Conservation (phyloP, 768 basidiomycete species). For the Myochromella boudieri region DNA sequence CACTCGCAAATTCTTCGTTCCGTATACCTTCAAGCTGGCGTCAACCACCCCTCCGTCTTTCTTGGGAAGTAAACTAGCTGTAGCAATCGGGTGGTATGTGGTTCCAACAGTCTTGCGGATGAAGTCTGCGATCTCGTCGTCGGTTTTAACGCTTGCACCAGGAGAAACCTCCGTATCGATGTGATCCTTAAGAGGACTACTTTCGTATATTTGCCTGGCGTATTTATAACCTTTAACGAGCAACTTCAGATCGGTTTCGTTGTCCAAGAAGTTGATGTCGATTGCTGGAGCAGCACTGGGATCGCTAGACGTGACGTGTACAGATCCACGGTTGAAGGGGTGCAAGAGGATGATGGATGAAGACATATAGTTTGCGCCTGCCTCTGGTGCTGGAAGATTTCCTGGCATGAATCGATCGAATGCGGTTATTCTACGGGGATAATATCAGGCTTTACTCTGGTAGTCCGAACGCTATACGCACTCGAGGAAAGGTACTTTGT, state of each 20-base stretch:
- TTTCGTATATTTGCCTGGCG: conserved; percentile 10
- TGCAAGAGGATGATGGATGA: conserved; percentile 25
- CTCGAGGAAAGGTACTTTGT: no score
- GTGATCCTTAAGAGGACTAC: conserved; percentile 2
- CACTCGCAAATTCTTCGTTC: no score
- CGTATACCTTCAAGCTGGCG: no score
- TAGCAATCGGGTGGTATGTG: conserved; percentile 21
- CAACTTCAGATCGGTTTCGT: conserved; percentile 21
- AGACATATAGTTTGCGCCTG: conserved; percentile 21
- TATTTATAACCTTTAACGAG: conserved; percentile 21
- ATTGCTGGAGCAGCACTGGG: conserved; percentile 16
- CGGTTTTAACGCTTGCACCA: conserved; percentile 16
- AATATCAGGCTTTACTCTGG: no score
- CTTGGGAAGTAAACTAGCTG: no score
- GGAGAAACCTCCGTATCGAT: conserved; percentile 11
- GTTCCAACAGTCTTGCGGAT: conserved; percentile 4
- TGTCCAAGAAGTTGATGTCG: conserved; percentile 15
- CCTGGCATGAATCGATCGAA: no score
- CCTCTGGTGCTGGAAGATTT: conserved; percentile 11
- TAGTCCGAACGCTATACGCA: no score
- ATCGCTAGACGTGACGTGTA: conserved; percentile 26
- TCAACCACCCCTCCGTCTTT: no score
- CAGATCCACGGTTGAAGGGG: conserved; percentile 37
- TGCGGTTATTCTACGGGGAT: no score
- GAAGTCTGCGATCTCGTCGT: conserved; percentile 19